Evolutionary conservation across 306 rosid species (phyloP).

Genomic region (Fragaria nilgerrensis): DNA sequence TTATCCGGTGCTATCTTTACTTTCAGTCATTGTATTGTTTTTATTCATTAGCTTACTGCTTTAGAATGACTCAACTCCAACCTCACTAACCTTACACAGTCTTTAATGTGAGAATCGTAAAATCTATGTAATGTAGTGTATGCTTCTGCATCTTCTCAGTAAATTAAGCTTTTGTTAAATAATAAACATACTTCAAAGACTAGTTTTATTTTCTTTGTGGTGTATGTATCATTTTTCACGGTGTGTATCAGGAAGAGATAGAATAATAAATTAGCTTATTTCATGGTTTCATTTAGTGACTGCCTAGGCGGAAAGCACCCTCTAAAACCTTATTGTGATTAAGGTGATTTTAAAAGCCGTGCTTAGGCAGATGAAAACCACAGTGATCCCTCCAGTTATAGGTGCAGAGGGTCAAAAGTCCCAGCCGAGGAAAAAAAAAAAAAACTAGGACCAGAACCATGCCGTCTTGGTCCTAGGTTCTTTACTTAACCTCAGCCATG

Average conservation of each 20-base stretch:
- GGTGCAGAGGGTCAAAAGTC: too few species aligned
- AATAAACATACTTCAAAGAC: neutral
- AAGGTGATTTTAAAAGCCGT: neutral
- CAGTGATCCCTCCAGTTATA: too few species aligned
- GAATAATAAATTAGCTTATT: too few species aligned
- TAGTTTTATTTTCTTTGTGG: neutral
- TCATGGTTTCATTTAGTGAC: neutral
- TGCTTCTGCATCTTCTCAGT: neutral
- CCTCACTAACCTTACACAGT: neutral
- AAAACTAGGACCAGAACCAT: neutral
- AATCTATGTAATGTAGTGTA: neutral
- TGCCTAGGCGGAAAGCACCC: neutral
- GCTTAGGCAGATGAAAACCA: too few species aligned
- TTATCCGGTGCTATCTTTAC: conserved; percentile 18
- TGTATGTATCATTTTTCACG: neutral
- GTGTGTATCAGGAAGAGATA: neutral
- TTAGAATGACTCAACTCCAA: conserved; percentile 17
- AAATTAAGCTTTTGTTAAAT: neutral
- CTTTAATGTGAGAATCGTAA: neutral
- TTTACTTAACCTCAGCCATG: neutral
- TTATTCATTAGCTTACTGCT: conserved; percentile 16
- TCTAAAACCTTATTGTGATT: neutral
- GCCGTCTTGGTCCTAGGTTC: neutral
- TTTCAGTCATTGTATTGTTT: conserved; percentile 10
- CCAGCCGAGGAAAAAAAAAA: neutral